These are phyloP conservation scores for Agaricus sinodeliciosus DNA, from an alignment of 768 basidiomycete species.

Conservation along the genomic window DNA sequence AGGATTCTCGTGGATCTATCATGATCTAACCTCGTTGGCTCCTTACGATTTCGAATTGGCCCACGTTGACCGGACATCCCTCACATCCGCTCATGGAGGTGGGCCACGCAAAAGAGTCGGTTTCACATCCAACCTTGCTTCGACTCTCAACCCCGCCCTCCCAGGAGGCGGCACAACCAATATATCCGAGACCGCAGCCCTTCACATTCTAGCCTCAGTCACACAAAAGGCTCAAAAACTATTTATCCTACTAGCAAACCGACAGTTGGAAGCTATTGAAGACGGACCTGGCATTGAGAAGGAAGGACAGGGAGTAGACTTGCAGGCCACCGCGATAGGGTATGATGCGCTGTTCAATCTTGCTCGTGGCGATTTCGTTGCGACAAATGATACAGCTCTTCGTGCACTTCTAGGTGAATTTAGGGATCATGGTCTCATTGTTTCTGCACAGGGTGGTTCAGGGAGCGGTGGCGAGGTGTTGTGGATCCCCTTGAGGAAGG, in stretches of 20 bases:
- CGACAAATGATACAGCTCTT: constrained; percentile 81
- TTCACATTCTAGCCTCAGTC: constrained; percentile 81
- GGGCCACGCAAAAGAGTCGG: constrained; percentile 29
- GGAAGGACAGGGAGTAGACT: constrained; percentile 25
- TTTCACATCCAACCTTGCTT: constrained; percentile 13
- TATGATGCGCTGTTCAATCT: constrained; percentile 67
- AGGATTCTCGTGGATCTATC: constrained; percentile 78
- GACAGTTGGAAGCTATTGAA: constrained; percentile 60
- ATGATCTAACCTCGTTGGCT: constrained; percentile 82
- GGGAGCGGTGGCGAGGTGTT: constrained; percentile 50
- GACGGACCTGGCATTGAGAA: constrained; percentile 15
- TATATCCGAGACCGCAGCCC: constrained; percentile 71
- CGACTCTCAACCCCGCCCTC: constrained; percentile 22
- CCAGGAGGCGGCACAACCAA: constrained; percentile 18
- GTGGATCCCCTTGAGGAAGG: constrained; percentile 86
- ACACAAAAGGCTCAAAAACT: constrained; percentile 82
- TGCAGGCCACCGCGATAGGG: constrained; percentile 49
- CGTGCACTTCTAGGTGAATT: constrained; percentile 84
- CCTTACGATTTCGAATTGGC: constrained; percentile 78
- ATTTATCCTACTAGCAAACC: constrained; percentile 63
- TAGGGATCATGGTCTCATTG: constrained; percentile 83
- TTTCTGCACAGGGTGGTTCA: constrained; percentile 37
- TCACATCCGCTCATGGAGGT: constrained; percentile 45
- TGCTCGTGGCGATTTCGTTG: constrained; percentile 80
- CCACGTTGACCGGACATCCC: constrained; percentile 56